Base-by-base conservation (phyloP, 1,284 basidiomycete species). In the Tilletia walkeri region DNA sequence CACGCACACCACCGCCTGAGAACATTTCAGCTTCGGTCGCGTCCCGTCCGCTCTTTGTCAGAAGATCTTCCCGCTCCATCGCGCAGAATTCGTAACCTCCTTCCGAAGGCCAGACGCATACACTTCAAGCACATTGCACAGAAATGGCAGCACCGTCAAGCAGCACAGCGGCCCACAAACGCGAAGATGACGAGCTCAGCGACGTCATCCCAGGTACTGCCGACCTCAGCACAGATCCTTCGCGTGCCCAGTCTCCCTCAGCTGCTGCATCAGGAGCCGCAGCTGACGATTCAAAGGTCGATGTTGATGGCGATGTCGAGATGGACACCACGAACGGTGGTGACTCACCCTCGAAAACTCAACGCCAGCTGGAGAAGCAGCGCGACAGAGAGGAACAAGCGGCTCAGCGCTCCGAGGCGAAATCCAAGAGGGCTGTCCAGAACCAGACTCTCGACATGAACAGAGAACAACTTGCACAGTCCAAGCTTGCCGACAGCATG, bases 401-500 rank as follows among this genome's bases (percentile, higher is more conserved):
- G 6, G 69, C 71, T 18, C 68, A 77, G 66, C 72, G 75, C 36
- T 67, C 75, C 16, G 81, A 75, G 16, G 76, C 76, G 41, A 69
- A 49, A 56, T 72, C 72, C 39, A 72, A 75, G 68, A 72, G 73
- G 54, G 77, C 74, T 0, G 81, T 75, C 18, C 79, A 81, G 73
- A 75, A 78, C 54, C 70, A 78, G 41, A 76, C 68, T 30, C 75
- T 81, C 39, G 72, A 73, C 56, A 73, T 69, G 66, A 79, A 73
- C n/a, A 75, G 81, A 30, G 72, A 76, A 24, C 74, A 78, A 69
- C 70, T 81, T 75, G 70, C 70, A 70, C 76, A 77, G 69, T 71
- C 75, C 72, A 82, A 83, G 73, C 75, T 78, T 41, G 78, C 80
- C 34, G 82, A 83, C 67, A 79, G 77, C 69, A 74, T 82, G 72